These are phyloP conservation scores for Sechiopsis laciniata DNA, from an alignment of 306 rosid species.

Conservation along the genomic window DNA sequence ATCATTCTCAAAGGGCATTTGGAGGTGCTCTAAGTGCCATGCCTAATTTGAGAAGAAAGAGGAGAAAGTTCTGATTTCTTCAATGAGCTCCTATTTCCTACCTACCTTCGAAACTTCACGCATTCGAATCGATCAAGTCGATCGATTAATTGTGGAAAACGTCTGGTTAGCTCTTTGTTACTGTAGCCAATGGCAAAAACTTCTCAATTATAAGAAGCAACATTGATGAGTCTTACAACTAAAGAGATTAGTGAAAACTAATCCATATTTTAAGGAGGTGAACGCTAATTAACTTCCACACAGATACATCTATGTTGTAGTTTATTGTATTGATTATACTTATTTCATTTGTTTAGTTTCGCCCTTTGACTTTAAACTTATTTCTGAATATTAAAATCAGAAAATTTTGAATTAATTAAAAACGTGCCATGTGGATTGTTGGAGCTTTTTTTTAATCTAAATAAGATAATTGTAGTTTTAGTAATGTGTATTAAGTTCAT, in stretches of 20 bases:
- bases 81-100: not conserved
- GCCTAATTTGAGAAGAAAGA: conserved; percentile 63
- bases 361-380: not conserved
- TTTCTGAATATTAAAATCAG: not conserved
- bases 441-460: not conserved
- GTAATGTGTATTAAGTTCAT: not conserved
- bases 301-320: not conserved
- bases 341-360: not conserved
- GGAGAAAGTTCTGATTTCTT: conserved; percentile 36
- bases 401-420: not conserved
- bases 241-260: not conserved
- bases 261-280: not conserved
- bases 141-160: not conserved
- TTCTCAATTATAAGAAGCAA: not conserved
- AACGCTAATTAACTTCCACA: not conserved
- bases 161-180: not conserved
- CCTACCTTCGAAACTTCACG: not conserved
- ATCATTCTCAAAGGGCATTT: conserved; percentile 23
- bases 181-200: not conserved
- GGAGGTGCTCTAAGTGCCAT: conserved; percentile 48
- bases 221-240: not conserved
- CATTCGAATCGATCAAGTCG: not conserved
- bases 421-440: not conserved
- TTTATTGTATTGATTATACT: not conserved
- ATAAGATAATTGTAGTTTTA: not conserved